Conservation (phyloP, 2,329 filamentous ascomycete species). For the Byssochlamys sp. region DNA sequence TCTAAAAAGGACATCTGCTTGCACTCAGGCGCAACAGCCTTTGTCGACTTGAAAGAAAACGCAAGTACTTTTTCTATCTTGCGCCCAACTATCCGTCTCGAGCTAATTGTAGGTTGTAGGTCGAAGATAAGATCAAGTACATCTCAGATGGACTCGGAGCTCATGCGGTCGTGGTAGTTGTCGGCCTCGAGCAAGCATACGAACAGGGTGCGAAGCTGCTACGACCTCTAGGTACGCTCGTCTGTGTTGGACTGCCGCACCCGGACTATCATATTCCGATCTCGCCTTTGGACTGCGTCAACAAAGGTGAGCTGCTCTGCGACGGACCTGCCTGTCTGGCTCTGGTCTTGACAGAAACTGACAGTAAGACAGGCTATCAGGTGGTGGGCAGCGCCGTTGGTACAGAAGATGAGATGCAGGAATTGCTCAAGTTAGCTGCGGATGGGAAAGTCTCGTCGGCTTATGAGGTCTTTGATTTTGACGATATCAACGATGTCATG, state of each 20-base stretch:
- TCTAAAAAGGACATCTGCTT: slow-evolving; percentile 11
- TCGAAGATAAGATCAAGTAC: slow-evolving; percentile 21
- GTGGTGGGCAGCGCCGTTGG: slow-evolving; percentile 31
- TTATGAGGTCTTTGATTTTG: slow-evolving; percentile 16
- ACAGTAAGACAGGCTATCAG: slow-evolving; percentile 16
- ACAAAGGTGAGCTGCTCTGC: slow-evolving; percentile 16
- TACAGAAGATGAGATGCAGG: slow-evolving; percentile 30
- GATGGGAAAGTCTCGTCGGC: slow-evolving; percentile 22
- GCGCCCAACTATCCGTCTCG: neutral
- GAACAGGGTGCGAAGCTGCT: slow-evolving; percentile 25
- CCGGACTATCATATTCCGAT: slow-evolving; percentile 32
- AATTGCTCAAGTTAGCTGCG: slow-evolving; percentile 26
- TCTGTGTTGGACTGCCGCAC: slow-evolving; percentile 32
- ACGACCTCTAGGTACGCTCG: slow-evolving; percentile 29
- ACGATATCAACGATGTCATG: slow-evolving; percentile 15
- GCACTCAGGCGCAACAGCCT: slow-evolving; percentile 10
- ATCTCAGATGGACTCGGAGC: slow-evolving; percentile 30
- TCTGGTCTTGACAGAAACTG: neutral
- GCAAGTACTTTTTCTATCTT: slow-evolving; percentile 7
- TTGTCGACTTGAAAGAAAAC: slow-evolving; percentile 17
- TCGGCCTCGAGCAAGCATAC: slow-evolving; percentile 30
- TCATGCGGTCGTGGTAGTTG: slow-evolving; percentile 31
- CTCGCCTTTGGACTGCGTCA: slow-evolving; percentile 30
- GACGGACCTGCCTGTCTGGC: neutral
- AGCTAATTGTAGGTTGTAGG: neutral